phyloP scores from a whole-genome alignment of 805 yeast species.

The Naumovozyma baii region DNA sequence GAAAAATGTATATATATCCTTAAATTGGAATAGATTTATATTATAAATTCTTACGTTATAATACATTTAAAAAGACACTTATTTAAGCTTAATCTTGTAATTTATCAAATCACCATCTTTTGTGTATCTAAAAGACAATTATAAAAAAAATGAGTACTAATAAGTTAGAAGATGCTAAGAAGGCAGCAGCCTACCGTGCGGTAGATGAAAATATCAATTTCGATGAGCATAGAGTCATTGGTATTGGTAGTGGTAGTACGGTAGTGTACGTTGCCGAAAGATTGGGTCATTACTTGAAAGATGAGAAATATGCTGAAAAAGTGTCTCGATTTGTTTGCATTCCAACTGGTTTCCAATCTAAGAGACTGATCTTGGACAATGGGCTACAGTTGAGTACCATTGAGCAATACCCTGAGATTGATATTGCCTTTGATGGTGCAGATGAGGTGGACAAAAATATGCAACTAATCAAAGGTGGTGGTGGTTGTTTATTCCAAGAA shows the following conservation, averaged over 20 bases:
- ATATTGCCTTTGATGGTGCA: slow-evolving; percentile 96
- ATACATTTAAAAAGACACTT: too few relatives aligned
- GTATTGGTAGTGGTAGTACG: slow-evolving; percentile 95
- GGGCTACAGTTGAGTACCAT: slow-evolving; percentile 70
- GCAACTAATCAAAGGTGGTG: slow-evolving; percentile 95
- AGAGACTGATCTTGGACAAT: slow-evolving; percentile 71
- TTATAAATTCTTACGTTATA: too few relatives aligned
- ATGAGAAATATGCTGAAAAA: slow-evolving; percentile 31
- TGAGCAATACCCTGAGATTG: slow-evolving; percentile 74
- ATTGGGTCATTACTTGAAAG: slow-evolving; percentile 45
- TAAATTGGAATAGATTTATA: too few relatives aligned
- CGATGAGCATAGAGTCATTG: slow-evolving; percentile 59
- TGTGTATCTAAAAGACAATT: too few relatives aligned
- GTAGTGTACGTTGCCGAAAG: slow-evolving; percentile 96
- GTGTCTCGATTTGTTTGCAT: slow-evolving; percentile 55
- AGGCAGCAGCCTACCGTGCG: slow-evolving; percentile 82
- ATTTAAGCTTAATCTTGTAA: too few relatives aligned
- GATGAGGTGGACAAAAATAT: slow-evolving; percentile 82
- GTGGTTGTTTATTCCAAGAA: slow-evolving; percentile 95
- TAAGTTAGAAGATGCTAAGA: slow-evolving; percentile 72
- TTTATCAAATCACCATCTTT: too few relatives aligned
- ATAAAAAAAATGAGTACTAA: slow-evolving; percentile 9
- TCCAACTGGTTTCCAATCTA: slow-evolving; percentile 95
- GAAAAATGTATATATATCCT: not conserved
- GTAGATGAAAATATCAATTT: slow-evolving; percentile 63